These are phyloP conservation scores for Lipomyces anomalus DNA, from an alignment of 805 yeast genomes.

Conservation along the genomic window DNA sequence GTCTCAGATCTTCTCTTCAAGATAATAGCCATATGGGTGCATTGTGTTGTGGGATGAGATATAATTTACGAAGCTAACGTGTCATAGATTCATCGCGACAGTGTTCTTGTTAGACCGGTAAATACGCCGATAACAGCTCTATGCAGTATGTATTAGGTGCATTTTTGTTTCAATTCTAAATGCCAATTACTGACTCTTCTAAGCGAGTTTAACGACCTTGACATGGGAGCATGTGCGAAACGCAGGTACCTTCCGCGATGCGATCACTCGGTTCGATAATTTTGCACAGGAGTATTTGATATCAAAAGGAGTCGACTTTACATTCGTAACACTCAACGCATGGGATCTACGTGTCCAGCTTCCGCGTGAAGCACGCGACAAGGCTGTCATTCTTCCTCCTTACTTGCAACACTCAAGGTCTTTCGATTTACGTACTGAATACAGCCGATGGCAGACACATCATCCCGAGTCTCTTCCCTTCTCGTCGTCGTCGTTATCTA, in stretches of 20 bases:
- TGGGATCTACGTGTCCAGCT: constrained; percentile 73
- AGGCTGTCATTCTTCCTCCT: constrained; percentile 62
- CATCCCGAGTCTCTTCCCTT: constrained; percentile 45
- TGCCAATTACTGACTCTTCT: not conserved
- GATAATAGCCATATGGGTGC: too few relatives aligned
- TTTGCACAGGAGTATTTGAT: constrained; percentile 40
- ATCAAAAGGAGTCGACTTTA: constrained; percentile 45
- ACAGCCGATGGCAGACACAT: constrained; percentile 61
- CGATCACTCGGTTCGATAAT: constrained; percentile 50
- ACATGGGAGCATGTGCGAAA: constrained; percentile 57
- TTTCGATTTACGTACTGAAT: constrained; percentile 73
- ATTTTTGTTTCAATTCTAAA: constrained; percentile 22
- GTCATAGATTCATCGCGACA: constrained; percentile 36
- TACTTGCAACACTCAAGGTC: constrained; percentile 70
- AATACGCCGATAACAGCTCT: constrained; percentile 60
- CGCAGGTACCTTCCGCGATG: constrained; percentile 59
- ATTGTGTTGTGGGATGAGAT: too few relatives aligned
- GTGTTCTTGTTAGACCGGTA: constrained; percentile 52
- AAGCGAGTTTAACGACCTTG: constrained; percentile 45
- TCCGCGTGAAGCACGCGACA: constrained; percentile 75
- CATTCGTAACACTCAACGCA: constrained; percentile 60
- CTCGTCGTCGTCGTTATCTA: constrained; percentile 30
- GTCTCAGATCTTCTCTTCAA: too few relatives aligned
- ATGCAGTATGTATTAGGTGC: constrained; percentile 22
- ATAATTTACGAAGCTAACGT: not conserved